Base-by-base conservation (phyloP, 1,284 basidiomycete species). In the Sporisorium sorghi region DNA sequence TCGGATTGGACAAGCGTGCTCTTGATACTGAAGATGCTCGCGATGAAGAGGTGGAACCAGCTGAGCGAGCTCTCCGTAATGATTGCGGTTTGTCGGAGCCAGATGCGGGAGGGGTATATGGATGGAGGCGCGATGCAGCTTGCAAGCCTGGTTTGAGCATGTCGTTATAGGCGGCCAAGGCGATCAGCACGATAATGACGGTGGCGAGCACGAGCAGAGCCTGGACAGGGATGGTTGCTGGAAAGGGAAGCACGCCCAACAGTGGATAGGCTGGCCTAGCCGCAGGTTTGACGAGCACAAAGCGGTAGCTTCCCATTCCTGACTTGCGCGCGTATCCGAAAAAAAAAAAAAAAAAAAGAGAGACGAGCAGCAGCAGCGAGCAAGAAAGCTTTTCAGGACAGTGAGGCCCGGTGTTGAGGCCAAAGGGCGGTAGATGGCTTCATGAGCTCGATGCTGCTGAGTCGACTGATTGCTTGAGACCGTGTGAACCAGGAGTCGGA, bases 91-190 rank as follows among this genome's bases (percentile, higher is more conserved):
- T 72, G 35, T 30, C 30, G 14, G 56, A 55, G 23, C 59, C 30
- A 30, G 28, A 54, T 26, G 65, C 48, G 28, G 60, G 52, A 39
- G 55, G 55, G 58, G 58, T 62, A 56, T 50, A 67, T 40, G 63
- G 61, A 58, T 65, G 65, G 7, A 65, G 65, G 15, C 50, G 54
- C 15, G 68, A 64, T 9, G 55, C 71, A 33, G 71, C 57, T 54
- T 61, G 54, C 5, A 73, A 33, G 9, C 71, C 71, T 49, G 71
- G 61, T 28, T 68, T 64, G 37, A 76, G 49, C 60, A 69, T 65
- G 52, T 72, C 68, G 58, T 47, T 65, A 40, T 61, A 65, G 3
- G 53, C 58, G 23, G 43, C 30, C 1, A 62, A 15, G 12, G 44
- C 58, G 23, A 68, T 37, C 23, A 51, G 30, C 32, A 60, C 47